These are phyloP conservation scores for Aristolochia californica DNA, from an alignment of 164 flowering plant genomes.

Conservation along the genomic window DNA sequence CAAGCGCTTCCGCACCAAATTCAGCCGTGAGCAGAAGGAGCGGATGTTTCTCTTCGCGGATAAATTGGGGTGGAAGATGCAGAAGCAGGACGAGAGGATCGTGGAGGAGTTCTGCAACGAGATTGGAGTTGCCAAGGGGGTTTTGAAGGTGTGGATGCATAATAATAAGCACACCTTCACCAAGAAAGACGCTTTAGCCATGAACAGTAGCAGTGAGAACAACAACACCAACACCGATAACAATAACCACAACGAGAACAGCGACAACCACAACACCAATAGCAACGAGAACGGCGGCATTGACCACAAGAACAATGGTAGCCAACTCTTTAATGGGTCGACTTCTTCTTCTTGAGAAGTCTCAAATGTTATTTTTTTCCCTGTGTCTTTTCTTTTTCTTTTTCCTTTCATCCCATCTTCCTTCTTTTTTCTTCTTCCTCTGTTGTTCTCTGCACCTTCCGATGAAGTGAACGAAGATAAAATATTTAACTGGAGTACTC, in stretches of 20 bases:
- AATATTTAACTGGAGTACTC: too few species aligned
- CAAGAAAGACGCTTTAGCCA: constrained; percentile 13
- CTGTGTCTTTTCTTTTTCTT: background rate
- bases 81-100: constrained; percentile 34
- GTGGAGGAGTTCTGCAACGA: constrained; percentile 57
- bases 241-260: background rate
- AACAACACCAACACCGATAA: background rate
- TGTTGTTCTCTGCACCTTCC: too few species aligned
- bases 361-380: background rate
- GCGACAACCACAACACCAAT: background rate
- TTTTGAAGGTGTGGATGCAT: constrained; percentile 87
- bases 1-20: constrained; percentile 67
- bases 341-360: constrained; percentile 32
- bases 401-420: background rate
- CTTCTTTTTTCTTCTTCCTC: too few species aligned
- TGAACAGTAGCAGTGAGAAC: background rate
- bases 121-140: constrained; percentile 42
- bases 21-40: constrained; percentile 62
- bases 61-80: constrained; percentile 66
- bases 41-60: constrained; percentile 62
- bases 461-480: too few species aligned
- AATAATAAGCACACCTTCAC: constrained; percentile 48
- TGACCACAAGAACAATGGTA: constrained; percentile 5
- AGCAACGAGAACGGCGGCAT: background rate
- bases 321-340: constrained; percentile 20